Conservation (phyloP, 2,329 filamentous ascomycete species). For the Verticillium alfalfae region DNA sequence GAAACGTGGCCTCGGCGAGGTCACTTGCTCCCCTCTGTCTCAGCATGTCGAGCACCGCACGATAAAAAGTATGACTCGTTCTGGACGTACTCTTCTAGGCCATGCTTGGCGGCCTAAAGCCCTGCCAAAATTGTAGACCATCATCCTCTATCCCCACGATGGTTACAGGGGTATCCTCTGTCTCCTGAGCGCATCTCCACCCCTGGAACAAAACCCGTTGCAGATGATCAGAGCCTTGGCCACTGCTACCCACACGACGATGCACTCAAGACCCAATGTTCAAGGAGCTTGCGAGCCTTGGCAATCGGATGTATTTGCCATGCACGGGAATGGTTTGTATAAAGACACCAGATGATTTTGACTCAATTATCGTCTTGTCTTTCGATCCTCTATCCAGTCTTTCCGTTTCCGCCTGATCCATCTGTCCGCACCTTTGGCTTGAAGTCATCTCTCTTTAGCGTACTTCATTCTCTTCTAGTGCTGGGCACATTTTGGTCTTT, state of each 20-base stretch:
- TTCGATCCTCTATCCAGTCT: not conserved
- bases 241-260: constrained; percentile 5
- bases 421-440: constrained; percentile 1
- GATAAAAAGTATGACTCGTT: not conserved
- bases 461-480: constrained; percentile 18
- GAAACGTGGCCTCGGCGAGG: not conserved
- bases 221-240: constrained; percentile 10
- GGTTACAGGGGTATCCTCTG: not conserved
- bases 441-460: constrained; percentile 11
- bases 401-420: not conserved
- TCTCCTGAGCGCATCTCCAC: not conserved
- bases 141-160: not conserved
- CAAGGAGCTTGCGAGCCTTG: constrained; percentile 2
- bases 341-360: not conserved
- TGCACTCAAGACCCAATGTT: not conserved
- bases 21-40: not conserved
- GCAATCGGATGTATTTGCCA: constrained; percentile 8
- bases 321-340: not conserved
- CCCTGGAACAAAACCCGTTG: constrained; percentile 12
- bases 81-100: not conserved
- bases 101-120: not conserved
- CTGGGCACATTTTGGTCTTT: constrained; percentile 8
- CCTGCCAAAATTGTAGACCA: not conserved
- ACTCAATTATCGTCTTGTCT: constrained; percentile 5
- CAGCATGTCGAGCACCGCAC: not conserved